Base-by-base conservation (phyloP, 2,329 filamentous ascomycete genomes). In the Cladosporium sp. region DNA sequence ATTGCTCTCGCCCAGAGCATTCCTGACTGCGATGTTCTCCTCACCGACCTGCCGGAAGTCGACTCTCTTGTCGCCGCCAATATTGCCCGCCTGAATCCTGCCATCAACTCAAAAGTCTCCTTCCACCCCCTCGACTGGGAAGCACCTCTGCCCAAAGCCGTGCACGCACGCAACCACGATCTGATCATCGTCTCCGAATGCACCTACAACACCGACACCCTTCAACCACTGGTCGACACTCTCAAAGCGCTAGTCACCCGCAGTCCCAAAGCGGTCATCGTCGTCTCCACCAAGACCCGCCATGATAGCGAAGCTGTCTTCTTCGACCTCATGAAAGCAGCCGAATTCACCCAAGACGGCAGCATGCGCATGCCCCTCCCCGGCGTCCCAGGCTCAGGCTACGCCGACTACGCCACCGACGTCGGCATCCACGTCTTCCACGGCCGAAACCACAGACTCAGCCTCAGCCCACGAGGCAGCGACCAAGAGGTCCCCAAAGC, bases 171-270 rank as follows among this genome's bases (percentile, higher is more conserved):
- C 44, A 75, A 82, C 12, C 82, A 86, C 71, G 85, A 90, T 74
- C 72, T 92, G 38, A 81, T 91, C 26, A 74, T 91, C 4, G 84
- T 90, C 1, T 87, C 88, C 1, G 90, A 92, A 74, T 92, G 90
- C 77, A 92, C 89, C 1, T 92, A 92, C 78, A 92, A 92, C 74
- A 80, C 85, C 18, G 88, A 90, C 71, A 89, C 86, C 67, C 84
- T 89, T 61, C 86, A 87, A 2, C 82, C 86, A 28, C 79, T 92
- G 44, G 88, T 91, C 8, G 77, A 78, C 32, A 88, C 87, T 1
- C 77, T 92, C 11, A 71, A 74, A 26, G 78, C 76, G 11, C 76
- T 90, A 59, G 76, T 82, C 51, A 73, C 76, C 21, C 74, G 74
- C 34, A 86, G 83, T 6, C 84, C 85, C 2, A 75, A 80, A 66